phyloP scores from a whole-genome alignment of 2,329 filamentous ascomycete species.

The Colletotrichum ledebouriae region DNA sequence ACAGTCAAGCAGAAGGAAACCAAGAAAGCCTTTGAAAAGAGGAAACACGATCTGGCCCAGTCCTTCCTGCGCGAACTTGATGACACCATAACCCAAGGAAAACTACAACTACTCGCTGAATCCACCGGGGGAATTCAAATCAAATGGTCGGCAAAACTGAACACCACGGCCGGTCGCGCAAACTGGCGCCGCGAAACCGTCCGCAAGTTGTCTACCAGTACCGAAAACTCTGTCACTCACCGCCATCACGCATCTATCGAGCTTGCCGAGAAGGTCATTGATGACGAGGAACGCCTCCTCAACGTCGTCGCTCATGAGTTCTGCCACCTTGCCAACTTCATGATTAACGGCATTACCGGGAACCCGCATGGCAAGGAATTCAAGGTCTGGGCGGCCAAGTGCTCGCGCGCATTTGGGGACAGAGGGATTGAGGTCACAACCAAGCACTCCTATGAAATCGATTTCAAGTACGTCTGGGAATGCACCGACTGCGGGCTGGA shows the following conservation, averaged over 20 bases:
- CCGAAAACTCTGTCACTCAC: slow-evolving; percentile 49
- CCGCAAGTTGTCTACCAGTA: slow-evolving; percentile 47
- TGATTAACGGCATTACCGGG: slow-evolving; percentile 80
- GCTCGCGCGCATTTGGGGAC: slow-evolving; percentile 67
- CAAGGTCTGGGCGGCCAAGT: slow-evolving; percentile 77
- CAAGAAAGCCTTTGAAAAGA: slow-evolving; percentile 72
- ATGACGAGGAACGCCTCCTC: slow-evolving; percentile 80
- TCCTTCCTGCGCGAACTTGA: slow-evolving; percentile 80
- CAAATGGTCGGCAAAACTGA: slow-evolving; percentile 82
- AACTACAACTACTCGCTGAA: slow-evolving; percentile 69
- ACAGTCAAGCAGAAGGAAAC: slow-evolving; percentile 53
- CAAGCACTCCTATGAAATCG: slow-evolving; percentile 89
- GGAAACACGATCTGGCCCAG: slow-evolving; percentile 73
- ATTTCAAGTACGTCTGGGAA: slow-evolving; percentile 92
- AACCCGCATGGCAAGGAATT: slow-evolving; percentile 89
- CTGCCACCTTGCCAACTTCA: slow-evolving; percentile 93
- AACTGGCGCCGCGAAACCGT: slow-evolving; percentile 76
- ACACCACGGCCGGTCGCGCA: slow-evolving; percentile 82
- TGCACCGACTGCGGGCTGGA: slow-evolving; percentile 78
- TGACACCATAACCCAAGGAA: slow-evolving; percentile 69
- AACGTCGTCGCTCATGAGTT: slow-evolving; percentile 98
- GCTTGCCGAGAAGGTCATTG: slow-evolving; percentile 88
- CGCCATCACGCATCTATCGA: slow-evolving; percentile 83
- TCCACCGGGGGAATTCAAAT: slow-evolving; percentile 79
- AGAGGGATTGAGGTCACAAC: slow-evolving; percentile 85